Conservation (phyloP, 106 monocot genomes). For the Dendrobium huoshanense region DNA sequence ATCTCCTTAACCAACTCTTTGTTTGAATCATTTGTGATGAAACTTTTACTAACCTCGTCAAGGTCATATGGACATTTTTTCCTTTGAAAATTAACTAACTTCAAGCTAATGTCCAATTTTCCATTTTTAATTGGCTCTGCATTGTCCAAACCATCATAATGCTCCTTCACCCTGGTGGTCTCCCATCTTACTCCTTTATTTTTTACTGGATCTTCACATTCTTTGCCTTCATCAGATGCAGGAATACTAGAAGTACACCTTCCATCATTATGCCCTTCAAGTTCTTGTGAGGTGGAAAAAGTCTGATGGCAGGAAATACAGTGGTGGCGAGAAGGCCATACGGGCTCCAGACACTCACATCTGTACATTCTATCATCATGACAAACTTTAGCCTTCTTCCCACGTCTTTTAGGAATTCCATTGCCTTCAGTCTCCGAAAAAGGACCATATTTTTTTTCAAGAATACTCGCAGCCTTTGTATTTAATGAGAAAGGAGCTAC, state of each 20-base stretch:
- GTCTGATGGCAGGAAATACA: slow-evolving; percentile 83
- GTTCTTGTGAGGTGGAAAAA: slow-evolving; percentile 36
- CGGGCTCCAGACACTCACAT: slow-evolving; percentile 87
- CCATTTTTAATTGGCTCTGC: slow-evolving; percentile 18
- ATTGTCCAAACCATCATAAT: slow-evolving; percentile 20
- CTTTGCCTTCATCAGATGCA: slow-evolving; percentile 41
- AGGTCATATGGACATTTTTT: slow-evolving; percentile 66
- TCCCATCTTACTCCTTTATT: slow-evolving; percentile 34
- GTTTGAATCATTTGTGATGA: slow-evolving; percentile 57
- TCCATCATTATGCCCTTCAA: slow-evolving; percentile 64
- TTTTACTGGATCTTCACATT: slow-evolving; percentile 34
- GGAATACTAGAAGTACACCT: slow-evolving; percentile 34
- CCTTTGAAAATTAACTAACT: slow-evolving; percentile 25
- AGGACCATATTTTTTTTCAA: slow-evolving; percentile 70
- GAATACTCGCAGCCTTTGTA: slow-evolving; percentile 54
- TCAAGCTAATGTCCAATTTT: slow-evolving; percentile 30
- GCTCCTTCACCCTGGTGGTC: slow-evolving; percentile 34
- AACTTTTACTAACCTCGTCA: slow-evolving; percentile 57
- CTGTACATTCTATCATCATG: slow-evolving; percentile 67
- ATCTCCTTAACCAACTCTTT: slow-evolving; percentile 81
- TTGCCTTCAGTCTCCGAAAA: slow-evolving; percentile 43
- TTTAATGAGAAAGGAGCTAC: slow-evolving; percentile 17
- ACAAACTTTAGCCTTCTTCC: slow-evolving; percentile 50
- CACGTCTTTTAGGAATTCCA: slow-evolving; percentile 52
- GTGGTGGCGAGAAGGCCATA: slow-evolving; percentile 84